Evolutionary conservation across 371 early-diverging fungal genomes (phyloP).

Genomic region (Syncephalastrum racemosum): DNA sequence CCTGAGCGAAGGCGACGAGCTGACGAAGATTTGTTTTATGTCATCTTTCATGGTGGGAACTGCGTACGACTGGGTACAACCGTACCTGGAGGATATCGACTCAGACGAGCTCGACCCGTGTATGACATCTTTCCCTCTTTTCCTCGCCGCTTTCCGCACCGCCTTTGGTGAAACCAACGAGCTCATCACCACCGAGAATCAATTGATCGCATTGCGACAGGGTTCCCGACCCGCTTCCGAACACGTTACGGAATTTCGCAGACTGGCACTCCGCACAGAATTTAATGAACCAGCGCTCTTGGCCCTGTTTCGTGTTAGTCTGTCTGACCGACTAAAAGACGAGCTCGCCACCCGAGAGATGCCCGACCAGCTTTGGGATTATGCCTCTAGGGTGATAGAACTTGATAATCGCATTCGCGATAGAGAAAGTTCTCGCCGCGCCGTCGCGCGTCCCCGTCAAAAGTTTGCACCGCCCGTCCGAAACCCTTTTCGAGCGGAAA

Average conservation of each 20-base stretch:
- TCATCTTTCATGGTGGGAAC: neutral
- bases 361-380: neutral
- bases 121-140: neutral
- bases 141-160: neutral
- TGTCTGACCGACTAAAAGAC: slow-evolving; percentile 1
- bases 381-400: slow-evolving; percentile 2
- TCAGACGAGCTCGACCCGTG: slow-evolving; percentile 3
- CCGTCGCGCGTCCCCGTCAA: no score
- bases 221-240: neutral
- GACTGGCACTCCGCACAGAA: neutral
- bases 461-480: neutral
- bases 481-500: no score
- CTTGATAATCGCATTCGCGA: slow-evolving; percentile 8
- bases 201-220: neutral
- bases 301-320: neutral
- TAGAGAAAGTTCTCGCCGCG: slow-evolving; percentile 1
- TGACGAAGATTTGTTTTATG: slow-evolving; percentile 4
- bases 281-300: neutral
- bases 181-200: neutral
- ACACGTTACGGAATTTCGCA: neutral
- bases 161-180: slow-evolving; percentile 7
- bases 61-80: slow-evolving; percentile 4
- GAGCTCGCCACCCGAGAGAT: no score
- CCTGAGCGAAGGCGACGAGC: neutral
- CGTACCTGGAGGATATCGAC: slow-evolving; percentile 1